Base-by-base conservation (phyloP, 2,329 filamentous ascomycete species). In the Diaporthe velutina region DNA sequence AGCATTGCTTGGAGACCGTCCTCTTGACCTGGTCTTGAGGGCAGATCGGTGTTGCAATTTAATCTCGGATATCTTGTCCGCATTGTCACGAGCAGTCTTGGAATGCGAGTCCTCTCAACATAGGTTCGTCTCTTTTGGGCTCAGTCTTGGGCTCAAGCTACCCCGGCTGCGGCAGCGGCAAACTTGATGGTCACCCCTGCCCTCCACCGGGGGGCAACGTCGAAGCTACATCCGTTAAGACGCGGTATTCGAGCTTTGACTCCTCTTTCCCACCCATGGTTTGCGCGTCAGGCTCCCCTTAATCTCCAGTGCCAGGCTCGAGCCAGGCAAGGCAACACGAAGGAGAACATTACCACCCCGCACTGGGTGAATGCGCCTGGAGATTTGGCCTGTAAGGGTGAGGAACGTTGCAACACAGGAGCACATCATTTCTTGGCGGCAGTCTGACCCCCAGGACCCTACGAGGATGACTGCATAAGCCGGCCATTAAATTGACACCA, bases 401-500 rank as follows among this genome's bases (percentile, higher is more conserved):
- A 33, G 64, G 64, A 68, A 54, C 64, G 64, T 54, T 68, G 64
- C 64, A 68, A 28, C 30, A 15, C 48, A 68, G 48, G 22, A 54
- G 64, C 64, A 68, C 64, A 68, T 68, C 64, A 68, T 68, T 54
- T 40, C 64, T 68, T 68, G 64, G 64, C 45, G 12, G 48, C 33
- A 54, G 40, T 25, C 64, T 38, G n/a, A 66, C 28, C 48, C 48
- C 45, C 22, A 40, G 48, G n/a, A 35, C 64, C 64, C 45, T 54
- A 68, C 64, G 33, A 52, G 45, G 64, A 68, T 54, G 64, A 68
- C 64, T 40, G 64, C 64, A 68, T 68, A 40, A 68, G 64, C 48
- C 64, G 64, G 64, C 64, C 64, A 54, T 68, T 40, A 40, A 40
- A 68, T 52, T 68, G 64, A 68, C 64, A 68, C 54, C 64, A 54